phyloP scores from a whole-genome alignment of 768 basidiomycete genomes.

The Kwoniella mangroviensis region DNA sequence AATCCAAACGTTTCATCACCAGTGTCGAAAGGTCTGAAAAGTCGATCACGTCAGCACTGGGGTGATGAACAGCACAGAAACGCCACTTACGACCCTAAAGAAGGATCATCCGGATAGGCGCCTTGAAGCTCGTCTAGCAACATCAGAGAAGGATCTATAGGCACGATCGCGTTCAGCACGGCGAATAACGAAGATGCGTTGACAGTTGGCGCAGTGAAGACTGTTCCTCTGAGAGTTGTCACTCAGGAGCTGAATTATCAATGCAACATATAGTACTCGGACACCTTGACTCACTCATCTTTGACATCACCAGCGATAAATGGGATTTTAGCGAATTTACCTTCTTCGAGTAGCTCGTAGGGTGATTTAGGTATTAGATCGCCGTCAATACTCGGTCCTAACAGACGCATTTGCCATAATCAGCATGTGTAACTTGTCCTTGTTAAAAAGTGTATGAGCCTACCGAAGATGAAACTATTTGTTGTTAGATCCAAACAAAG shows the following conservation, averaged over 20 bases:
- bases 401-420: not conserved
- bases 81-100: constrained; percentile 38
- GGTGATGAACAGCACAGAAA: not conserved
- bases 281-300: constrained; percentile 47
- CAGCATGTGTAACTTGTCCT: not conserved
- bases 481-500: constrained; percentile 60
- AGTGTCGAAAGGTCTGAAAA: constrained; percentile 45
- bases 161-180: constrained; percentile 24
- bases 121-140: constrained; percentile 8
- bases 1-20: constrained; percentile 54
- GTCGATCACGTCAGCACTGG: not conserved
- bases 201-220: constrained; percentile 36
- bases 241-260: not conserved
- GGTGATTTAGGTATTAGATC: constrained; percentile 50
- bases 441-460: not conserved
- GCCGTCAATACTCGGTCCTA: constrained; percentile 51
- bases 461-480: constrained; percentile 38
- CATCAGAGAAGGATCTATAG: constrained; percentile 11
- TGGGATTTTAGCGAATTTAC: constrained; percentile 46
- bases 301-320: constrained; percentile 51
- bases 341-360: constrained; percentile 39
- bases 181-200: constrained; percentile 8
- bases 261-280: not conserved
- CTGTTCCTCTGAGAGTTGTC: constrained; percentile 39
- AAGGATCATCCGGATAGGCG: constrained; percentile 45